phyloP scores from a whole-genome alignment of 2,329 filamentous ascomycete genomes.

The Penicillium sp. region DNA sequence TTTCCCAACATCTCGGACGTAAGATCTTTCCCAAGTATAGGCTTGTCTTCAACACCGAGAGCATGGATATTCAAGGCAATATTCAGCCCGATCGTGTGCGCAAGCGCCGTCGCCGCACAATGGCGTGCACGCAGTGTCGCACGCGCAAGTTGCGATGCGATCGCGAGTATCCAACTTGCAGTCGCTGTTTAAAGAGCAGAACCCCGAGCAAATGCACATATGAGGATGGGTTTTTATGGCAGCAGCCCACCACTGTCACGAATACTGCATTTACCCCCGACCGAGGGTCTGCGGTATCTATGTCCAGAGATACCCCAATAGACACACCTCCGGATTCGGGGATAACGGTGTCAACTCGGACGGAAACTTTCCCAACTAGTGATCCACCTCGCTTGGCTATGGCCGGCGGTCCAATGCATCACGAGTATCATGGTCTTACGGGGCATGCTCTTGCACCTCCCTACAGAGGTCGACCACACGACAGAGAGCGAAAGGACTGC shows the following conservation, averaged over 20 bases:
- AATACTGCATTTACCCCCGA: slow-evolving; percentile 27
- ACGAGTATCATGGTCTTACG: slow-evolving; percentile 6
- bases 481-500: slow-evolving; percentile 30
- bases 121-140: slow-evolving; percentile 46
- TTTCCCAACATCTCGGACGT: slow-evolving; percentile 1
- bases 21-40: slow-evolving; percentile 3
- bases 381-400: slow-evolving; percentile 3
- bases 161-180: slow-evolving; percentile 43
- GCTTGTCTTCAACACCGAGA: not conserved
- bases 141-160: slow-evolving; percentile 46
- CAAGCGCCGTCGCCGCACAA: slow-evolving; percentile 41
- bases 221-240: slow-evolving; percentile 43
- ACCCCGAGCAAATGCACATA: slow-evolving; percentile 41
- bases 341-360: slow-evolving; percentile 29
- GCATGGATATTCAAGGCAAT: slow-evolving; percentile 12
- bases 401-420: slow-evolving; percentile 9
- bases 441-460: slow-evolving; percentile 6
- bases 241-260: slow-evolving; percentile 38
- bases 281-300: slow-evolving; percentile 22
- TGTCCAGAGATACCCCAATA: slow-evolving; percentile 20
- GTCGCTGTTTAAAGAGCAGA: slow-evolving; percentile 41
- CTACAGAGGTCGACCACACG: slow-evolving; percentile 10
- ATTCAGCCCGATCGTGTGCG: slow-evolving; percentile 32
- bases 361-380: slow-evolving; percentile 16
- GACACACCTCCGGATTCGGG: slow-evolving; percentile 34